Percentiles rank a stretch among this genome's conserved stretches.
phyloP scores from a whole-genome alignment of 2,329 filamentous ascomycete species.

The Dactylellina drechsleri region DNA sequence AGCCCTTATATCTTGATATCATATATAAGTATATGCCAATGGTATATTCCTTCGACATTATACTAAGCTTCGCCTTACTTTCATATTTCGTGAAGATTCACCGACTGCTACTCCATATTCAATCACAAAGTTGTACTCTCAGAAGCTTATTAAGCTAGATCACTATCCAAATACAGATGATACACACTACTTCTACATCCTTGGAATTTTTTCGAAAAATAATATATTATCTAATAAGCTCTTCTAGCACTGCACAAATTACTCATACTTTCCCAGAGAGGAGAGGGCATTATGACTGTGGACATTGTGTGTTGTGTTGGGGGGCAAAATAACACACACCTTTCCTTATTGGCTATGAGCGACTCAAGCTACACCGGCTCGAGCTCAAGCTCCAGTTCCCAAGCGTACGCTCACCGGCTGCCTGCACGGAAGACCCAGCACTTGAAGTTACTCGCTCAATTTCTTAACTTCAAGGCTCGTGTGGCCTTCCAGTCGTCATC shows the following conservation, averaged over 20 bases:
- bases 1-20: no score
- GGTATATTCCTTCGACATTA: no score
- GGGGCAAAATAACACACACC: slow-evolving; percentile 5
- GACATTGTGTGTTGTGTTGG: slow-evolving; percentile 6
- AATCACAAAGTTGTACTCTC: no score
- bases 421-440: not conserved
- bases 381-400: not conserved
- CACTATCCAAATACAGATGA: no score
- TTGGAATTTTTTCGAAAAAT: no score
- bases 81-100: not conserved
- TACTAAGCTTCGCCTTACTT: no score
- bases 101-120: no score
- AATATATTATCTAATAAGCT: not conserved
- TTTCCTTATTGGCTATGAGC: slow-evolving; percentile 1
- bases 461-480: not conserved
- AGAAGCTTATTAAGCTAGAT: no score
- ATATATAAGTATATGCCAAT: no score
- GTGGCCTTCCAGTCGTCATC: not conserved
- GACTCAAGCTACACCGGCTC: slow-evolving; percentile 16
- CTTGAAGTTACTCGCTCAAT: not conserved
- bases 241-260: not conserved
- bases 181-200: no score
- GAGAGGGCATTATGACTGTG: not conserved
- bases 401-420: not conserved
- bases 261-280: not conserved